Evolutionary conservation across 345 rosid species (phyloP).

Genomic region (Ailanthus altissimus): DNA sequence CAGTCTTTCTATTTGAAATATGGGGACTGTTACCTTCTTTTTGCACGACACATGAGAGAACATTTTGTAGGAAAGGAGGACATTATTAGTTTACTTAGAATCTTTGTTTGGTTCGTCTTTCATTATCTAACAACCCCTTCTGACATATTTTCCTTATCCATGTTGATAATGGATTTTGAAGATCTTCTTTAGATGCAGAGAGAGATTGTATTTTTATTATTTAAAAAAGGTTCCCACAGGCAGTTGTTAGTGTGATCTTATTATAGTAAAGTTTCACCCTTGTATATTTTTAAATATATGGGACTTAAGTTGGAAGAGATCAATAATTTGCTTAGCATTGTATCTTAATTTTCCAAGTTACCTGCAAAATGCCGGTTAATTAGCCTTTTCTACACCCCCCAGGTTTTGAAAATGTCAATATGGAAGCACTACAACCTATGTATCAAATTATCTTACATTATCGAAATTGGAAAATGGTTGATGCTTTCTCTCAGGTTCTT

Average conservation of each 20-base stretch:
- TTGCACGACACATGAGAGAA: not conserved
- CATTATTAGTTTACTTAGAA: constrained; percentile 2
- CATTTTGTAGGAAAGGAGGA: too few species aligned
- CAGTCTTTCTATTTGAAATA: not conserved
- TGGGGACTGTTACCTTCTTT: not conserved
- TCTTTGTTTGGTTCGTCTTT: constrained; percentile 28
- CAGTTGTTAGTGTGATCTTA: not conserved
- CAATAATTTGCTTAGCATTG: too few species aligned
- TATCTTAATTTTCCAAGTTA: too few species aligned
- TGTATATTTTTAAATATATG: too few species aligned
- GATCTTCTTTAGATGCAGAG: constrained; percentile 13
- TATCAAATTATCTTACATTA: too few species aligned
- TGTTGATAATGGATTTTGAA: constrained; percentile 14
- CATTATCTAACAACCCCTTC: constrained; percentile 2
- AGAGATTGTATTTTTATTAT: not conserved
- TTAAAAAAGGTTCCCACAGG: too few species aligned
- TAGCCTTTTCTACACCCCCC: too few species aligned
- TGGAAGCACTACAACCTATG: not conserved
- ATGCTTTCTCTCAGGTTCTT: too few species aligned
- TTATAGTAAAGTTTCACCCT: not conserved
- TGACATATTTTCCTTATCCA: not conserved
- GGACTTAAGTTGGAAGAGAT: too few species aligned
- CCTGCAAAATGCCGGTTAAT: too few species aligned
- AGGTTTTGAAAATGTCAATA: not conserved
- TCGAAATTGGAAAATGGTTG: too few species aligned